Base-by-base conservation (phyloP, 2,329 filamentous ascomycete species). In the Epichloe amarillans region DNA sequence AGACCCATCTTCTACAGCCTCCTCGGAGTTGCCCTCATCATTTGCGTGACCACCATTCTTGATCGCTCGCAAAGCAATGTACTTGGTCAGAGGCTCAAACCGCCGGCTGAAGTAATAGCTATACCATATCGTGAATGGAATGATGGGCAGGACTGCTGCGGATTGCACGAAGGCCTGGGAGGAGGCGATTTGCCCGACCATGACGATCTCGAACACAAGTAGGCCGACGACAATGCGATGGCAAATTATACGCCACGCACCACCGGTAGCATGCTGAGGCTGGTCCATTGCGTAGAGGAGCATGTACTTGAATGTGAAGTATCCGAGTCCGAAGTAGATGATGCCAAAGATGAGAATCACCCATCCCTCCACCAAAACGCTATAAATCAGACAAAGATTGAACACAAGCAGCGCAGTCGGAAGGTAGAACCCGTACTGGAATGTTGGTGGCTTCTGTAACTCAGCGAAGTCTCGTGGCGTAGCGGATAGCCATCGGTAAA, bases 201-300 rank as follows among this genome's bases (percentile, higher is more conserved):
- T 93, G 45, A 93, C 88, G 21, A 95, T 69, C 66, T 98, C 89
- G 62, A 96, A 96, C 41, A 97, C 80, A 3, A 94, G 70, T 10
- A 96, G 70, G 1, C 93, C 93, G 23, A 96, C 72, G 51, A 97
- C 80, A 53, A 96, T 78, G 37, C 93, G 86, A 62, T 93, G 88
- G 68, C 89, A 95, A 55, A 98, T 95, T 77, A 98, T 95, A 46
- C 86, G 84, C 93, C 93, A 98, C 4, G 90, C 89, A 54, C 85
- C 83, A 19, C 94, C 94, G 0, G 91, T 97, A 15, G 89, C 88
- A 63, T 95, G 89, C 62, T 94, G 88, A 15, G 88, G 86, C 64
- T 97, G 91, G 60, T 97, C 90, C 93, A 98, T 98, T 35, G 93
- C 89, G 66, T 98, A 98, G 4, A 98, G 75, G 4, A 98, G 74